Evolutionary conservation across 169 alveolate species (phyloP).

Genomic region (Babesia ovata): DNA sequence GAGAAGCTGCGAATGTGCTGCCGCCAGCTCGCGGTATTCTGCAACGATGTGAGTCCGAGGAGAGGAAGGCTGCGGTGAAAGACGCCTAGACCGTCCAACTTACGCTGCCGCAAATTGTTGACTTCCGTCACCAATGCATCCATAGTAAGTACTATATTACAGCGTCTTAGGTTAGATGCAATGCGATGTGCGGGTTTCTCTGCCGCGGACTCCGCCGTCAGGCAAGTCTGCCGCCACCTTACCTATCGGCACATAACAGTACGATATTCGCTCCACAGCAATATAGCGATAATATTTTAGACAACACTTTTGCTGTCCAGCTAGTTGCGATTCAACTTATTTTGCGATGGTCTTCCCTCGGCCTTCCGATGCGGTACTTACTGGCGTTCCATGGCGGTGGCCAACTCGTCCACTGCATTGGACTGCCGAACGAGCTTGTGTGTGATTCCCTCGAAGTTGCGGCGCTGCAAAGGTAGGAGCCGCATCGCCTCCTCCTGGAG

Average conservation of each 20-base stretch:
- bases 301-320: too few species aligned
- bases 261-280: too few species aligned
- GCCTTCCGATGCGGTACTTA: background rate
- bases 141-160: constrained; percentile 16
- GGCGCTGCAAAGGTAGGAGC: constrained; percentile 50
- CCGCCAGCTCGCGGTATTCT: constrained; percentile 61
- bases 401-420: constrained; percentile 44
- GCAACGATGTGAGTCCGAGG: background rate
- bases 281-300: too few species aligned
- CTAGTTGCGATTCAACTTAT: too few species aligned
- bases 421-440: constrained; percentile 21
- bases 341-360: too few species aligned
- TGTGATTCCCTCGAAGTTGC: constrained; percentile 24
- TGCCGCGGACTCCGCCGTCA: background rate
- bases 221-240: too few species aligned
- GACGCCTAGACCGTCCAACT: background rate
- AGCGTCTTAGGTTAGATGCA: too few species aligned
- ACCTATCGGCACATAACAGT: too few species aligned
- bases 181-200: background rate
- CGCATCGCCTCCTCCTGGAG: constrained; percentile 35
- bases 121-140: constrained; percentile 55
- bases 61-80: background rate
- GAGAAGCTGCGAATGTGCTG: constrained; percentile 57
- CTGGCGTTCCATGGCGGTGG: constrained; percentile 52
- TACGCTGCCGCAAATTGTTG: constrained; percentile 52